Evolutionary conservation across 805 yeast genomes (phyloP).

Genomic region (Gaillardinia entomophila): DNA sequence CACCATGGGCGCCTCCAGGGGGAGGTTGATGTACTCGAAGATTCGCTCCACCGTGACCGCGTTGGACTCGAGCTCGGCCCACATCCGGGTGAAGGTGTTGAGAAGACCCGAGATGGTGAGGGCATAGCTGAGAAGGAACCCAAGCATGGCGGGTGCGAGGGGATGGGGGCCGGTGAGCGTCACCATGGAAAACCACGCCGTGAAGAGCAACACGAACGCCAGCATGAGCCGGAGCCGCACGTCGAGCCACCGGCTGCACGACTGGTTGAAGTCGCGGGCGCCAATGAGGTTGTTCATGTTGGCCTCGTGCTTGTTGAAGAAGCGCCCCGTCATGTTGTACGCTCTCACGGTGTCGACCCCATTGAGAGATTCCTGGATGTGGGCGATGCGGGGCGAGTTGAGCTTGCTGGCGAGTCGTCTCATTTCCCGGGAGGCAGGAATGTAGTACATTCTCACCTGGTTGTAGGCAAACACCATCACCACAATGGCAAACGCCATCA

Average conservation of each 20-base stretch:
- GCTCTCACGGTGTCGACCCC: constrained; percentile 34
- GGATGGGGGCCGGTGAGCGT: constrained; percentile 16
- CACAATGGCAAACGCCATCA: constrained; percentile 23
- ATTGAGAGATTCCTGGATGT: constrained; percentile 30
- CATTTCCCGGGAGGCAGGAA: constrained; percentile 31
- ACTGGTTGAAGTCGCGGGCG: constrained; percentile 15
- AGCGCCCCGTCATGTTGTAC: constrained; percentile 23
- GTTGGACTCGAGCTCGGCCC: constrained; percentile 31
- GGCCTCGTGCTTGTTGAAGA: constrained; percentile 14
- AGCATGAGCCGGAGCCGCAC: constrained; percentile 33
- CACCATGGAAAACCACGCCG: constrained; percentile 21
- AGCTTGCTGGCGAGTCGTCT: constrained; percentile 25
- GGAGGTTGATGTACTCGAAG: constrained; percentile 29
- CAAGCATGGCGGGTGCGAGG: constrained; percentile 28
- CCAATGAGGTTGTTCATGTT: constrained; percentile 20
- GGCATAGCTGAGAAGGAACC: constrained; percentile 33
- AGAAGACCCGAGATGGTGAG: constrained; percentile 25
- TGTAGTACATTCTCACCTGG: constrained; percentile 22
- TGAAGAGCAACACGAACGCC: constrained; percentile 23
- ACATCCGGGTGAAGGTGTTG: constrained; percentile 24
- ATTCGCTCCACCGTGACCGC: constrained; percentile 32
- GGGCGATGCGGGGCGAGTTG: constrained; percentile 29
- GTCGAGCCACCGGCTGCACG: constrained; percentile 30
- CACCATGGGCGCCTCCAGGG: constrained; percentile 10
- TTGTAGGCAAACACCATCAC: constrained; percentile 24